Conservation (phyloP, 805 yeast species). For the Hanseniaspora valbyensis region DNA sequence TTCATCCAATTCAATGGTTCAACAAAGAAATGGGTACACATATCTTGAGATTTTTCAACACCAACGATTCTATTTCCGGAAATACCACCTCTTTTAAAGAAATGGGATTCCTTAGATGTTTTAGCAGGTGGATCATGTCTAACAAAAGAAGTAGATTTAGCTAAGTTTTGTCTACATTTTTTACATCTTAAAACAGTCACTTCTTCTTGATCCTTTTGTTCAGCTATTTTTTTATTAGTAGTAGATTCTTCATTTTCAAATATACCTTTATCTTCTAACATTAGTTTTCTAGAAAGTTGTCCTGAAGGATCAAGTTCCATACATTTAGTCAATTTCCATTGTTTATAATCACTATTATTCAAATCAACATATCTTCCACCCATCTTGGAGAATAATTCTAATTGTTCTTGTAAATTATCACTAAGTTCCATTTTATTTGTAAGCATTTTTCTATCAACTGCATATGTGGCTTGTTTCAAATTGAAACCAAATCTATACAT, state of each 20-base stretch:
- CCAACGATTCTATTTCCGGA: conserved; percentile 47
- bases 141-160: conserved; percentile 50
- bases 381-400: conserved; percentile 46
- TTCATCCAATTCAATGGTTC: conserved; percentile 95
- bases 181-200: conserved; percentile 56
- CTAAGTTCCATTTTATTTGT: conserved; percentile 53
- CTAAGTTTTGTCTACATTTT: conserved; percentile 64
- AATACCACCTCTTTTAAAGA: conserved; percentile 52
- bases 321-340: conserved; percentile 32
- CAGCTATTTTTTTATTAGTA: neutral
- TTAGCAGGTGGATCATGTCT: conserved; percentile 57
- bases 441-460: conserved; percentile 52
- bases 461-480: conserved; percentile 55
- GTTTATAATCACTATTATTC: conserved; percentile 33
- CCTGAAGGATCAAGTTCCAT: conserved; percentile 33
- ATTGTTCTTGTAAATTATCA: conserved; percentile 60
- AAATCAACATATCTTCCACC: conserved; percentile 29
- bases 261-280: conserved; percentile 26
- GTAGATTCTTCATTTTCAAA: conserved; percentile 26
- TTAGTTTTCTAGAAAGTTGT: conserved; percentile 26
- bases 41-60: conserved; percentile 42
- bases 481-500: conserved; percentile 63
- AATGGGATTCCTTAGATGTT: conserved; percentile 53
- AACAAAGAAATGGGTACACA: conserved; percentile 74
- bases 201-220: conserved; percentile 25